Base-by-base conservation (phyloP, 805 yeast species). In the Wickerhamiella allomyrinae region DNA sequence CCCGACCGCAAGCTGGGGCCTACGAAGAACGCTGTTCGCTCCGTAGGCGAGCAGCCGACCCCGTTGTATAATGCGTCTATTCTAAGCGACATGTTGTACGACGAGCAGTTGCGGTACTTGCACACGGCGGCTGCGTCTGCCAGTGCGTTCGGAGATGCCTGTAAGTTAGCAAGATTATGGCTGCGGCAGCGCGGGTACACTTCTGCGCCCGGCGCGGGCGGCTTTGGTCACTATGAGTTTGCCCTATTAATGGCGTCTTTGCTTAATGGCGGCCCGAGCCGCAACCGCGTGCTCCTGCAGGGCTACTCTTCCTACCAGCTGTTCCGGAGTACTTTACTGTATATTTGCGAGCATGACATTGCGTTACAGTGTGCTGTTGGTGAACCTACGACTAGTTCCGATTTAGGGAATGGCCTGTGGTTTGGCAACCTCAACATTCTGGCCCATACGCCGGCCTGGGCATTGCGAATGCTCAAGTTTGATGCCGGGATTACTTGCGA, bases 251-350 rank as follows among this genome's bases (percentile, higher is more conserved):
- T 85, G 77, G 78, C 94, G 34, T 80, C 86, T 1, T 63, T 91
- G 41, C 65, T 91, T 34, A 76, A 77, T 47, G 95, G 95, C 52
- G 65, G 66, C 7, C 59, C 65, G 6, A 69, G 68, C 49, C 91
- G 93, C 11, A 79, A 78, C 53, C 80, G 77, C 53, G 77, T 85
- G 20, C 66, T 91, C 42, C 60, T 86, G 29, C 79, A 78, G 51
- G 98, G 97, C 0, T 89, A 81, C 59, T 85, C 95, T 3, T 79
- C 93, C 19, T 91, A 86, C 57, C 98, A 91, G 63, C 65, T 91
- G 40, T 91, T 91, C 67, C 87, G 84, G 57, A 95, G 94, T 57
- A 76, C 83, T 1, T 69, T 91, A 43, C 76, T 76, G 52, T 87
- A 80, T 55, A 57, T 89, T 46, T 93, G 95, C 2, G 73, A 82